phyloP scores from a whole-genome alignment of 164 flowering plant genomes.

The Chimonanthus salicifolius region DNA sequence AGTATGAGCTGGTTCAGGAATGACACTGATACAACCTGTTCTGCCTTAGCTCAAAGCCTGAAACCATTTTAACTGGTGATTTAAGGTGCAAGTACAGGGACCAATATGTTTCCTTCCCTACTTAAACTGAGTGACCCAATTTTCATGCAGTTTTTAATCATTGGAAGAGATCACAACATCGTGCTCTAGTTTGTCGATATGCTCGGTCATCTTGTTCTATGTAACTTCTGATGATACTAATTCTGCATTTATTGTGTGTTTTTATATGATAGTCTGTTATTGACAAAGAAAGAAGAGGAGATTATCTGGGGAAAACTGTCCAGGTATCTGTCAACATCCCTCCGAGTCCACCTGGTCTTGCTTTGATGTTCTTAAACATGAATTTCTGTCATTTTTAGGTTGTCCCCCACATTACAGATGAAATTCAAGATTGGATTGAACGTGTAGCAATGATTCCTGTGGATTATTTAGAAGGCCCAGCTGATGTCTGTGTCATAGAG shows the following conservation, averaged over 20 bases:
- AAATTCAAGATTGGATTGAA: constrained; percentile 95
- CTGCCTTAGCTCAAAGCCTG: no score
- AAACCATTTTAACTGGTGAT: not conserved
- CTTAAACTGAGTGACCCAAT: not conserved
- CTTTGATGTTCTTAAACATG: not conserved
- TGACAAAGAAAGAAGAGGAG: constrained; percentile 92
- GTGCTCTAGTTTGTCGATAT: not conserved
- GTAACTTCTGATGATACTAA: not conserved
- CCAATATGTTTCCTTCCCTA: not conserved
- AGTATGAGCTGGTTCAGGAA: not conserved
- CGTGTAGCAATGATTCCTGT: constrained; percentile 83
- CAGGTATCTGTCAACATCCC: constrained; percentile 45
- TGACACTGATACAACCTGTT: no score
- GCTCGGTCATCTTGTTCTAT: not conserved
- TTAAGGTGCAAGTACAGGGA: not conserved
- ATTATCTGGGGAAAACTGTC: constrained; percentile 92
- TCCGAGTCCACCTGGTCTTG: not conserved
- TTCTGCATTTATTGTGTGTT: constrained; percentile 7
- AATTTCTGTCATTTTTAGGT: constrained; percentile 35
- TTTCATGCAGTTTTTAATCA: not conserved
- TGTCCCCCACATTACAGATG: constrained; percentile 93
- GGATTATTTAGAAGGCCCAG: constrained; percentile 85
- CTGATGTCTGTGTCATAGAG: constrained; percentile 96
- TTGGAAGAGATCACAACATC: not conserved
- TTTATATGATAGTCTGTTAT: constrained; percentile 52